Percentiles rank a stretch among this genome's conserved stretches.
phyloP scores from a whole-genome alignment of 2,329 filamentous ascomycete genomes.

The Hypoxylon sp. region DNA sequence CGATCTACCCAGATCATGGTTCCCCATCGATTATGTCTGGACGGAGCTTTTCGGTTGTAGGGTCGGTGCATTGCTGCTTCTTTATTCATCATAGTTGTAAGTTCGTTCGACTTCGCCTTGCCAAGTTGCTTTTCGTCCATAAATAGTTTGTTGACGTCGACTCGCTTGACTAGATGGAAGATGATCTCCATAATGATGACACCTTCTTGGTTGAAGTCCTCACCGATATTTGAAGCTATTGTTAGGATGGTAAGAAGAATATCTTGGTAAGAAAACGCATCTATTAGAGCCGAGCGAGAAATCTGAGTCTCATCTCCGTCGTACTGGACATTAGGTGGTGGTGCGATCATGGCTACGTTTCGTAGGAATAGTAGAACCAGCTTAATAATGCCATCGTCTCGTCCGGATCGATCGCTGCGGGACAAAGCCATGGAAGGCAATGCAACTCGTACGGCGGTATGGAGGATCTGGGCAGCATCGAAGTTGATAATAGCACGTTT shows the following conservation, averaged over 20 bases:
- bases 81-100: conserved; percentile 78
- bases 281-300: conserved; percentile 85
- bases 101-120: conserved; percentile 74
- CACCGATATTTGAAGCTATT: conserved; percentile 89
- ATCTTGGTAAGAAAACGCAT: conserved; percentile 89
- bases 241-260: conserved; percentile 87
- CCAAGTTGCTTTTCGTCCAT: conserved; percentile 78
- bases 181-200: conserved; percentile 89
- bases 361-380: conserved; percentile 88
- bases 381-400: conserved; percentile 93
- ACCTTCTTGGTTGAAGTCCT: conserved; percentile 91
- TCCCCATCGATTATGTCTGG: conserved; percentile 91
- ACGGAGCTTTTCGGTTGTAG: conserved; percentile 80
- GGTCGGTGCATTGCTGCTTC: conserved; percentile 84
- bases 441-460: conserved; percentile 81
- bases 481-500: conserved; percentile 89
- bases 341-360: conserved; percentile 86
- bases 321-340: conserved; percentile 74
- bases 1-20: conserved; percentile 97
- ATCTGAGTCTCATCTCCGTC: conserved; percentile 92
- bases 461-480: conserved; percentile 78
- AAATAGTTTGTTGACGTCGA: conserved; percentile 85
- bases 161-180: conserved; percentile 91
- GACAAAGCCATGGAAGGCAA: conserved; percentile 86
- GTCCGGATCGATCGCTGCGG: conserved; percentile 75